Percentiles rank a stretch among this genome's conserved stretches.
These are phyloP conservation scores for Coffea humblotiana DNA, from an alignment of 305 asterid genomes.

Conservation along the genomic window DNA sequence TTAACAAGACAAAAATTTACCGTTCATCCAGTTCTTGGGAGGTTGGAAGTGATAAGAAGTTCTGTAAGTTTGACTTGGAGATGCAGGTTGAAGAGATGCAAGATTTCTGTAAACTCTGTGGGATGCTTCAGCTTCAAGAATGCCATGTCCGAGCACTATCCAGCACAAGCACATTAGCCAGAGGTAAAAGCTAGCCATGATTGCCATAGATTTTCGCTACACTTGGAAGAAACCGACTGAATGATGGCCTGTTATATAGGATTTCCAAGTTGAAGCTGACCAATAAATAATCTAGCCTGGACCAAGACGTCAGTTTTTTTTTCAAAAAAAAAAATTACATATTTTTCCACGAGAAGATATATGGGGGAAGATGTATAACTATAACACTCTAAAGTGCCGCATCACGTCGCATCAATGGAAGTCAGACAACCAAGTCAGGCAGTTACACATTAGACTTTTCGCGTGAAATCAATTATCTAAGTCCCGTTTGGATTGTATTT, in stretches of 20 bases:
- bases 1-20: conserved; percentile 7
- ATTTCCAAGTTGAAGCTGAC: neutral
- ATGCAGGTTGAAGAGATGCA: conserved; percentile 23
- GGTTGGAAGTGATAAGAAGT: conserved; percentile 65
- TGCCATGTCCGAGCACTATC: conserved; percentile 3
- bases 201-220: neutral
- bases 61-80: conserved; percentile 32
- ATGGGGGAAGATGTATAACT: neutral
- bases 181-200: conserved; percentile 18
- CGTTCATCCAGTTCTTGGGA: conserved; percentile 63
- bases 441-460: neutral
- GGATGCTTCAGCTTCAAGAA: conserved; percentile 34
- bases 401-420: neutral
- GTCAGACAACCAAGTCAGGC: neutral
- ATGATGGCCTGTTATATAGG: conserved; percentile 7
- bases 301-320: neutral
- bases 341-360: neutral
- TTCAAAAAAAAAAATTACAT: no score
- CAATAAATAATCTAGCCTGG: neutral
- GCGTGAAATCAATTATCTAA: neutral
- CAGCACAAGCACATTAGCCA: neutral
- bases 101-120: conserved; percentile 33
- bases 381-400: neutral
- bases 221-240: neutral
- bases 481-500: no score